Evolutionary conservation across 108 stramenopile genomes (phyloP), one percentile per base, ranked within the genome.

Genomic region (Fragilaria crotonensis): DNA sequence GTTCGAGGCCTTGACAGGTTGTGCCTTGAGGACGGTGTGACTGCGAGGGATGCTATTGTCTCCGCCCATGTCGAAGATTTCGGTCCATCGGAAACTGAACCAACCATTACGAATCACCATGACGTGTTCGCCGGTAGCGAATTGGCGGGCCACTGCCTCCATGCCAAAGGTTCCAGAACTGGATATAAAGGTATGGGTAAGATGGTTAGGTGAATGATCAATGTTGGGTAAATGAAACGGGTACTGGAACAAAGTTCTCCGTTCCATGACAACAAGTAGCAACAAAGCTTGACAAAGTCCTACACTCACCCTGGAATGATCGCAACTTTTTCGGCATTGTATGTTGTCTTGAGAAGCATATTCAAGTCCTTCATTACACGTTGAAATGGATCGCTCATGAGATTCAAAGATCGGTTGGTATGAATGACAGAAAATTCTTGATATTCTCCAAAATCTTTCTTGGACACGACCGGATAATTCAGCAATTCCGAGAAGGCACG

Each of bases 61-160:
- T 9, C 76, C 72, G 30, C 94, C 90, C 71, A 89, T 84, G 45
- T 95, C 90, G 54, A 96, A 96, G 60, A 96, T 91, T 56, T 96
- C 92, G 11, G 91, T 92, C 95, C 95, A 96, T 2, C 95, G 84
- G 62, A 80, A 96, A 52, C 68, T 72, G 64, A 96, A 96, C 90
- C 90, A 96, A 0, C 95, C 95, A 49, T 96, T 89, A 31, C 95
- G 77, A 60, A 96, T 79, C 25, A 96, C 92, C 78, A 96, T 85
- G 59, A 87, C 89, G 61, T 95, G 79, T 68, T 93, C 71, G 56
- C 88, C 78, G 55, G 76, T 84, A n/a, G 82, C 95, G 72, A 92
- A 96, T 63, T 92, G 90, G 50, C 95, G 86, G 3, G 95, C 95
- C 7, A 89, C 91, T 25, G 92, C 78, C 70, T 93, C 89, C 90